phyloP scores from a whole-genome alignment of 2,329 filamentous ascomycete species.

The Fusarium caatingaense region DNA sequence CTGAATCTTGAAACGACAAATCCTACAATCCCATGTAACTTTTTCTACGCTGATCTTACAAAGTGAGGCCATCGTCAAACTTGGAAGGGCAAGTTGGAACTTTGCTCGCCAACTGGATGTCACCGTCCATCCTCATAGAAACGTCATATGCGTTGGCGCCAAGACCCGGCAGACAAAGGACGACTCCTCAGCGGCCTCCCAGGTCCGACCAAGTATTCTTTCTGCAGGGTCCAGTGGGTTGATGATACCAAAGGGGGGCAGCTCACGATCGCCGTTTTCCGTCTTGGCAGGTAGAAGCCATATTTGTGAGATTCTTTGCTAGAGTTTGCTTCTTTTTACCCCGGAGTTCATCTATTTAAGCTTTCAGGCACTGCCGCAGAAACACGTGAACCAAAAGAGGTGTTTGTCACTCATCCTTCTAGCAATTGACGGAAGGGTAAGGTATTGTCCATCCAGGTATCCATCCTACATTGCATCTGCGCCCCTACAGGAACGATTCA shows the following conservation, averaged over 20 bases:
- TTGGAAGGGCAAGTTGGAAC: neutral
- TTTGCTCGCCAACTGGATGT: constrained; percentile 4
- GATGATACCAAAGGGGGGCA: constrained; percentile 15
- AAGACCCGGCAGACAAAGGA: constrained; percentile 19
- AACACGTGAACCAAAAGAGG: neutral
- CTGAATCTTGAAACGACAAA: neutral
- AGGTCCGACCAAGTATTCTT: constrained; percentile 8
- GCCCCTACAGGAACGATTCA: too few relatives aligned
- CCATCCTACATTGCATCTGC: neutral
- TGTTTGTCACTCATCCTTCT: neutral
- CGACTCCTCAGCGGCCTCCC: constrained; percentile 32
- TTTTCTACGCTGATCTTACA: constrained; percentile 20
- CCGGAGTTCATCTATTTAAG: neutral
- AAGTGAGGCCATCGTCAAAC: constrained; percentile 31
- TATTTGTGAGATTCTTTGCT: neutral
- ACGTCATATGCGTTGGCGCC: constrained; percentile 36
- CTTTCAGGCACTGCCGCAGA: neutral
- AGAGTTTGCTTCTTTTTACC: neutral
- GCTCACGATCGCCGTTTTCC: constrained; percentile 29
- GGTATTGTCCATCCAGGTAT: neutral
- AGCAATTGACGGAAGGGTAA: neutral
- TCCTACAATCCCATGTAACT: neutral
- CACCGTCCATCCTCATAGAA: constrained; percentile 13
- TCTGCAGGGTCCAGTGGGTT: constrained; percentile 31
- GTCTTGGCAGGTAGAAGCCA: constrained; percentile 12